Conservation (phyloP, 768 basidiomycete species). For the Psilocybe cubensis region DNA sequence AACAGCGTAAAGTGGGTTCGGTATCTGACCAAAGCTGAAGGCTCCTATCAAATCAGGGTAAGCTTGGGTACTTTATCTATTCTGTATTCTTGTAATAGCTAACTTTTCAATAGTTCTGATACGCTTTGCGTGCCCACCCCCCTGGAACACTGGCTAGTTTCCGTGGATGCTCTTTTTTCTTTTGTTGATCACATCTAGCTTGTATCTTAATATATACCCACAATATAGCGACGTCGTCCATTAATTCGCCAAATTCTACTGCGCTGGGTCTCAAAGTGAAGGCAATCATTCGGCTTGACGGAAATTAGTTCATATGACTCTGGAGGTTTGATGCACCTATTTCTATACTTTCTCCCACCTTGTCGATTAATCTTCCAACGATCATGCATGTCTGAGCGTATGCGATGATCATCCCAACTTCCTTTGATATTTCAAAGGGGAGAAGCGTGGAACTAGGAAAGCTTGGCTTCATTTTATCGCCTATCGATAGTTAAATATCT, state of each 20-base stretch:
- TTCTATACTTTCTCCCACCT: not conserved
- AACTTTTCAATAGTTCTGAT: not conserved
- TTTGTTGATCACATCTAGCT: not conserved
- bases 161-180: not conserved
- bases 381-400: not conserved
- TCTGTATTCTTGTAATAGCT: not conserved
- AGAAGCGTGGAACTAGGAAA: too few relatives aligned
- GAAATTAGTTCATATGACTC: too few relatives aligned
- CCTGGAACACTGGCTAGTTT: not conserved
- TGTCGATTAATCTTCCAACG: not conserved
- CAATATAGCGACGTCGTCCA: not conserved
- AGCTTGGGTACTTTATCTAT: slow-evolving; percentile 33
- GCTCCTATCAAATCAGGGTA: slow-evolving; percentile 92
- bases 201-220: slow-evolving; percentile 4
- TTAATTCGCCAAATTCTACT: not conserved
- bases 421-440: too few relatives aligned
- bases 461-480: too few relatives aligned
- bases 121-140: not conserved
- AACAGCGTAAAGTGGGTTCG: slow-evolving; percentile 96
- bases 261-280: not conserved
- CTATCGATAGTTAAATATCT: too few relatives aligned
- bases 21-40: slow-evolving; percentile 92
- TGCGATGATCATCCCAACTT: too few relatives aligned
- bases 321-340: not conserved
- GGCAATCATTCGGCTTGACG: too few relatives aligned